Evolutionary conservation across 352 stramenopile genomes (phyloP).

Genomic region (Phytophthora sp.): DNA sequence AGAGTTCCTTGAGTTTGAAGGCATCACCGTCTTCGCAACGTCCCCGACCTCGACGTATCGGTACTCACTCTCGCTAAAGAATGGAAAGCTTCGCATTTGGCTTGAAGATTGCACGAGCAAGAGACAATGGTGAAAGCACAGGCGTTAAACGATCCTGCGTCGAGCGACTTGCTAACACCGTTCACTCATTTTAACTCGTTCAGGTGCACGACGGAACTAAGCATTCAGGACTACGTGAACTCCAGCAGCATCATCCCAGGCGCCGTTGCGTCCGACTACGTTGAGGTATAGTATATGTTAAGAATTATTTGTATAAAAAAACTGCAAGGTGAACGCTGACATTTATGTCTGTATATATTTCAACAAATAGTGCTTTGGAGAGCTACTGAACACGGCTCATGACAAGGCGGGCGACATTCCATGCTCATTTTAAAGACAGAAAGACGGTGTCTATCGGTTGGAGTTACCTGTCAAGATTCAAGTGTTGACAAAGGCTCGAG

Average conservation of each 20-base stretch:
- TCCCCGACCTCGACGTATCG: background rate
- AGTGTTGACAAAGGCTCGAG: background rate
- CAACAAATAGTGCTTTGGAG: constrained; percentile 3
- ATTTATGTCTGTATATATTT: background rate
- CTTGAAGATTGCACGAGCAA: constrained; percentile 13
- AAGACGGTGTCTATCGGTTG: background rate
- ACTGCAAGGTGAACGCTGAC: background rate
- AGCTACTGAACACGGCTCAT: background rate
- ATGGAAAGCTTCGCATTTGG: constrained; percentile 20
- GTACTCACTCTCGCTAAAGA: constrained; percentile 7
- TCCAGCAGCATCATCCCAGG: constrained; percentile 6
- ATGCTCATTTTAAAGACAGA: background rate
- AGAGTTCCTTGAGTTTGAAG: constrained; percentile 8
- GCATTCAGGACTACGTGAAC: constrained; percentile 5
- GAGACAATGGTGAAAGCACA: constrained; percentile 10
- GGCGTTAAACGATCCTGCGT: background rate
- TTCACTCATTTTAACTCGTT: no score
- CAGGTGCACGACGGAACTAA: constrained; percentile 2
- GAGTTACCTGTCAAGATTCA: constrained; percentile 3
- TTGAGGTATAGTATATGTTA: constrained; percentile 5
- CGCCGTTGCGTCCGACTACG: constrained; percentile 7
- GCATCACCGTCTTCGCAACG: background rate
- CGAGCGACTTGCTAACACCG: no score
- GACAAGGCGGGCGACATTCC: background rate
- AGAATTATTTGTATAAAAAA: background rate